Percentiles rank a stretch among this genome's conserved stretches.
Conservation (phyloP, 805 yeast genomes). For the Candida berthetii region DNA sequence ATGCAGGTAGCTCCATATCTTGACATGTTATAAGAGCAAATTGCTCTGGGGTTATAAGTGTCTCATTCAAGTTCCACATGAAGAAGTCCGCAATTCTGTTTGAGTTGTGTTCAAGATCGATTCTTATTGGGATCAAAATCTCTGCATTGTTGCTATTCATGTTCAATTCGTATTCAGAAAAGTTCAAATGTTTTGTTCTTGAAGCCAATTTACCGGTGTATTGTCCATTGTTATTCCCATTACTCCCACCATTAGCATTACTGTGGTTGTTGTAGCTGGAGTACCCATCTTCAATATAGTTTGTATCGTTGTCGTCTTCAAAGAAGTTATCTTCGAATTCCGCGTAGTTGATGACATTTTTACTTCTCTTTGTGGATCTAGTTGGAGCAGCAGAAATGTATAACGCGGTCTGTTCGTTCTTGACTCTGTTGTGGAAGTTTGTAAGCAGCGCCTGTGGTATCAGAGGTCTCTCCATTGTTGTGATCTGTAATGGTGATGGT, state of each 20-base stretch:
- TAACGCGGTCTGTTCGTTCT: conserved; percentile 68
- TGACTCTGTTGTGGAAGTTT: conserved; percentile 64
- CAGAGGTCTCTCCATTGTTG: conserved; percentile 18
- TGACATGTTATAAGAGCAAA: conserved; percentile 77
- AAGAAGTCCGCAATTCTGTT: conserved; percentile 83
- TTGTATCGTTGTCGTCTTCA: conserved; percentile 40
- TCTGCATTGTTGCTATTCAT: conserved; percentile 40
- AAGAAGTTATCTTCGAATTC: conserved; percentile 64
- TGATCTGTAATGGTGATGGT: neutral
- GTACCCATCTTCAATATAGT: conserved; percentile 12
- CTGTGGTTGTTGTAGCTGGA: neutral
- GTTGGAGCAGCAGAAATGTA: conserved; percentile 70
- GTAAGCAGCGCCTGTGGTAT: conserved; percentile 79
- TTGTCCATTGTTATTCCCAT: conserved; percentile 3
- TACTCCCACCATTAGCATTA: conserved; percentile 1
- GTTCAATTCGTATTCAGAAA: conserved; percentile 16
- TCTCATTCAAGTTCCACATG: conserved; percentile 85
- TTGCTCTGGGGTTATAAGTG: conserved; percentile 79
- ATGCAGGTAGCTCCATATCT: conserved; percentile 75
- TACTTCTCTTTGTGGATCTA: conserved; percentile 70
- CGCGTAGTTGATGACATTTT: conserved; percentile 72
- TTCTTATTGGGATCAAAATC: conserved; percentile 78
- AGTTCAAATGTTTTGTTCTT: conserved; percentile 19
- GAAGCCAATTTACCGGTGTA: conserved; percentile 15
- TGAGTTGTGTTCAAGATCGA: conserved; percentile 83